Base-by-base conservation (phyloP, 1,284 basidiomycete species). In the Trametes pubescens region DNA sequence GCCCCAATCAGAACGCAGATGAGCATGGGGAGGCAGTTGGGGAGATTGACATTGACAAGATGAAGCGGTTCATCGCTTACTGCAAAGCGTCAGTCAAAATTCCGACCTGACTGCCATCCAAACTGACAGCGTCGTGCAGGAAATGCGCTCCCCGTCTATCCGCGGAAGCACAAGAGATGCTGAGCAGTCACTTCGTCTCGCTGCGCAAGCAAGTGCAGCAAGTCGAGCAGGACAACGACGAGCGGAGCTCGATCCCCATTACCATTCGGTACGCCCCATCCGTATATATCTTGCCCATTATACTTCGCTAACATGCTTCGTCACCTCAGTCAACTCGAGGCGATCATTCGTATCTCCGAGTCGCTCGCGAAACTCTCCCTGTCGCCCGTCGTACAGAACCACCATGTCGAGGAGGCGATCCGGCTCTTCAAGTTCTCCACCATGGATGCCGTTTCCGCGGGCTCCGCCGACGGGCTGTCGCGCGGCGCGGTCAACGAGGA, bases 371-470 rank as follows among this genome's bases (percentile, higher is more conserved):
- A 99, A 77, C 87, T 99, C 78, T 96, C 95, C 0, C 84, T 99
- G 22, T 91, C 91, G 1, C 86, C 95, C 0, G 86, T 90, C 4
- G 98, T 99, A 5, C 88, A 91, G 70, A 91, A 92, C 63, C 92
- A 98, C 76, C 97, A 99, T 72, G 98, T 99, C 38, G 96, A 99
- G 76, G 98, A 99, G 78, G 94, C 98, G 6, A 99, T 99, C 73
- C 90, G 98, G 7, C 81, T 99, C 29, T 99, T 99, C 90, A 98
- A 98, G 73, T 98, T 92, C 79, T 98, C 96, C 18, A 99, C 98
- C 0, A 99, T 99, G 97, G 95, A 99, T 77, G 98, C 98, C 26
- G 96, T 99, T 29, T 94, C 95, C 29, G 95, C 96, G 6, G 94
- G 93, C 49, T 90, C 90, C 40, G 91, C 94, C 7, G 97, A 99